These are phyloP conservation scores for Colletotrichum chlorophyti DNA, from an alignment of 2,329 filamentous ascomycete genomes.

Conservation along the genomic window DNA sequence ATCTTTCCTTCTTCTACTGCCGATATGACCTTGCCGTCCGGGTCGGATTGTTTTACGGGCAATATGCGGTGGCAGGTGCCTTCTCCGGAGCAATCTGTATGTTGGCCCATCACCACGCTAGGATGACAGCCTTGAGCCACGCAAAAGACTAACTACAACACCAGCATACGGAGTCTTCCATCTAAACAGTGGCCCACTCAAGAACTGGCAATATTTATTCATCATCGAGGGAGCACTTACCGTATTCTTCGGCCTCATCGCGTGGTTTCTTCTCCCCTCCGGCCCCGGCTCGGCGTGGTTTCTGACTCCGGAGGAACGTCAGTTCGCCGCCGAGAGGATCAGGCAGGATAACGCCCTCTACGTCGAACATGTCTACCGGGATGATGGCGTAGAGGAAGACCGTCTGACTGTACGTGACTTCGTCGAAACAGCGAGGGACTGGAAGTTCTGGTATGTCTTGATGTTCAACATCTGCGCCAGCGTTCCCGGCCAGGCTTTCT, in stretches of 20 bases:
- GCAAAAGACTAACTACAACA: constrained; percentile 2
- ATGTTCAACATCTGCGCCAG: constrained; percentile 41
- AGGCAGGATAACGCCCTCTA: constrained; percentile 40
- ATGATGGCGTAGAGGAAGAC: constrained; percentile 28
- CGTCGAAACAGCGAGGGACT: constrained; percentile 41
- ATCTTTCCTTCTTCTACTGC: constrained; percentile 64
- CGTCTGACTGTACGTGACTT: constrained; percentile 37
- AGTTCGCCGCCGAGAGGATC: constrained; percentile 42
- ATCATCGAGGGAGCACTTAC: constrained; percentile 51
- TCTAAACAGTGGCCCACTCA: constrained; percentile 38
- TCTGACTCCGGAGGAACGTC: constrained; percentile 42
- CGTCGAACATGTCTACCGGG: constrained; percentile 37
- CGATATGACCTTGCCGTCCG: constrained; percentile 62
- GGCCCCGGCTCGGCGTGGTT: constrained; percentile 46
- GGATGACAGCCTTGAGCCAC: constrained; percentile 1
- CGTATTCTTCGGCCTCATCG: constrained; percentile 42
- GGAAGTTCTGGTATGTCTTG: constrained; percentile 44
- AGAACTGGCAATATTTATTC: constrained; percentile 52
- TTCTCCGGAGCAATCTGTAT: constrained; percentile 57
- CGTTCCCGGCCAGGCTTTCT: constrained; percentile 39
- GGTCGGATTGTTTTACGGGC: constrained; percentile 62
- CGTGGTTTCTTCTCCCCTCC: constrained; percentile 45
- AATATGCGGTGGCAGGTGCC: constrained; percentile 61
- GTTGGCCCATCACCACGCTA: neutral
- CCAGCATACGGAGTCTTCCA: constrained; percentile 47